Evolutionary conservation across 1,139 yeast species (phyloP).

Genomic region (Yamadazyma aaseri): DNA sequence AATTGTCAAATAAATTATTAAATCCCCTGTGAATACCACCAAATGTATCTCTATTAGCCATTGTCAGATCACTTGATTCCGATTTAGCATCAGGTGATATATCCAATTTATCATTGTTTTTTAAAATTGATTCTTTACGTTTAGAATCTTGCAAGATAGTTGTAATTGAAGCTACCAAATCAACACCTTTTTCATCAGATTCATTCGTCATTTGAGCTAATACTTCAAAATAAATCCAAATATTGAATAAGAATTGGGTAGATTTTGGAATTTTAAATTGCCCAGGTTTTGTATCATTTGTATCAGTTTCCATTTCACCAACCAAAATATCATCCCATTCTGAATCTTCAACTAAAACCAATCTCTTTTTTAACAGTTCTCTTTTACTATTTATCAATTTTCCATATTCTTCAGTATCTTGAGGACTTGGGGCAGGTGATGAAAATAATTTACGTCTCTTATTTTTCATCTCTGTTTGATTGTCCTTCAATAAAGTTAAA

Average conservation of each 20-base stretch:
- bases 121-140: slow-evolving; percentile 10
- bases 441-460: slow-evolving; percentile 15
- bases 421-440: slow-evolving; percentile 11
- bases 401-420: slow-evolving; percentile 16
- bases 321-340: slow-evolving; percentile 36
- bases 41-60: slow-evolving; percentile 11
- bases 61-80: slow-evolving; percentile 27
- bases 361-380: slow-evolving; percentile 21
- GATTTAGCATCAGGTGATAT: slow-evolving; percentile 23
- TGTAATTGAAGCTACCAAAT: slow-evolving; percentile 42
- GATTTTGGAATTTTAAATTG: slow-evolving; percentile 34
- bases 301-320: slow-evolving; percentile 10
- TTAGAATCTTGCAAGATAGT: slow-evolving; percentile 21
- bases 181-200: slow-evolving; percentile 45
- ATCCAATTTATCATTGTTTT: slow-evolving; percentile 10
- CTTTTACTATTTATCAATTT: slow-evolving; percentile 14
- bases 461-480: slow-evolving; percentile 18
- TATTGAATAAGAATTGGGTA: slow-evolving; percentile 56
- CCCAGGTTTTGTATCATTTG: slow-evolving; percentile 7
- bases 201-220: slow-evolving; percentile 63
- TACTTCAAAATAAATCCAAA: slow-evolving; percentile 67
- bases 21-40: slow-evolving; percentile 14
- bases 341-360: slow-evolving; percentile 32
- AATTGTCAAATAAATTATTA: slow-evolving; percentile 29
- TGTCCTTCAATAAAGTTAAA: slow-evolving; percentile 29